phyloP scores from a whole-genome alignment of 441 rosid genomes.

The Brassica hybrid region DNA sequence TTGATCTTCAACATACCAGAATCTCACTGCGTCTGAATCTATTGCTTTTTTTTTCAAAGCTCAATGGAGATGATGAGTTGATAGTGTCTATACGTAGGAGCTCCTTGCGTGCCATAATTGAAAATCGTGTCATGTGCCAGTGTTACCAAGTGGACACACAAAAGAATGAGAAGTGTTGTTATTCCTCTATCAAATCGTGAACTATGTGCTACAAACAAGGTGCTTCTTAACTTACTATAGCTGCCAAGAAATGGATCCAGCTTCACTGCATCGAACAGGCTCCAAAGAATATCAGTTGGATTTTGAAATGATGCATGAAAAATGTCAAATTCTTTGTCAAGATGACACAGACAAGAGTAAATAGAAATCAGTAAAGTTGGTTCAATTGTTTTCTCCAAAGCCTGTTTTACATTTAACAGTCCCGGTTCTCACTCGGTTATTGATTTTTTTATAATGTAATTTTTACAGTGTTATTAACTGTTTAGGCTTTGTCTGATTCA shows the following conservation, averaged over 20 bases:
- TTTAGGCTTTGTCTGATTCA: not conserved
- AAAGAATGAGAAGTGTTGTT: slow-evolving; percentile 84
- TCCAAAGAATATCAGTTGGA: too few species aligned
- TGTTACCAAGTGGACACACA: slow-evolving; percentile 76
- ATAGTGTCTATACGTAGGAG: slow-evolving; percentile 64
- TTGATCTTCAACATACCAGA: slow-evolving; percentile 3
- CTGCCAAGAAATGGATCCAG: too few species aligned
- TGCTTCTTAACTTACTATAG: not conserved
- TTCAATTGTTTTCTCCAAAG: too few species aligned
- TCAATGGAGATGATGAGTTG: slow-evolving; percentile 72
- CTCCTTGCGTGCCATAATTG: slow-evolving; percentile 56
- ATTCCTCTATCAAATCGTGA: slow-evolving; percentile 70
- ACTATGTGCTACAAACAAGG: not conserved
- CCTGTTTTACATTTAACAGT: too few species aligned
- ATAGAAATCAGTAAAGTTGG: too few species aligned
- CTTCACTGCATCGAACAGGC: too few species aligned
- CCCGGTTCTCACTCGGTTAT: too few species aligned
- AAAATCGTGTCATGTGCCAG: slow-evolving; percentile 53
- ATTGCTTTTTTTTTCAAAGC: slow-evolving; percentile 49
- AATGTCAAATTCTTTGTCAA: too few species aligned
- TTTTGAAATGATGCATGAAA: too few species aligned
- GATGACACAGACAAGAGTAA: too few species aligned
- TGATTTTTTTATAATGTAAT: too few species aligned
- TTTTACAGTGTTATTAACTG: not conserved
- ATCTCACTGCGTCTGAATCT: slow-evolving; percentile 17